Evolutionary conservation across 495 filamentous ascomycete species (phyloP).

Genomic region (Daldinia grandis): DNA sequence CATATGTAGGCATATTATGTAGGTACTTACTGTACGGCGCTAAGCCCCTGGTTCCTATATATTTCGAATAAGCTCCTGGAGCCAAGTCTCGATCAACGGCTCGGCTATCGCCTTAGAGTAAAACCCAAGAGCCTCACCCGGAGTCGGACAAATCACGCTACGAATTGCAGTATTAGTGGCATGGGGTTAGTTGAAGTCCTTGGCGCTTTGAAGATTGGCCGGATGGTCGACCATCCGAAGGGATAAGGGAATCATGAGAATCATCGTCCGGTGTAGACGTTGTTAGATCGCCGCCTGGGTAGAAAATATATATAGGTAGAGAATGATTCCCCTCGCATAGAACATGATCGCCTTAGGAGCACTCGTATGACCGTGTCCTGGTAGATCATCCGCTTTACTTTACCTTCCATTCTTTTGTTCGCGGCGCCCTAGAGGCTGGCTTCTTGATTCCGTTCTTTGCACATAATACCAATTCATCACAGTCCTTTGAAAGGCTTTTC

Average conservation of each 20-base stretch:
- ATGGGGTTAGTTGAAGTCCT: constrained; percentile 10
- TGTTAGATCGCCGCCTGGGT: constrained; percentile 34
- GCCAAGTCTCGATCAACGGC: constrained; percentile 10
- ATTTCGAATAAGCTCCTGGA: constrained; percentile 19
- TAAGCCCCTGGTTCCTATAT: constrained; percentile 17
- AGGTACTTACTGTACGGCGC: background rate
- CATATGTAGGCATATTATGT: no score
- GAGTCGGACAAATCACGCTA: constrained; percentile 23
- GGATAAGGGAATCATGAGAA: constrained; percentile 27
- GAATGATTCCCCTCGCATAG: constrained; percentile 28
- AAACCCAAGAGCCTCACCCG: constrained; percentile 31
- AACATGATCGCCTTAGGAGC: constrained; percentile 37
- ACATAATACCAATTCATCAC: constrained; percentile 22
- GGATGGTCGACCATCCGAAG: constrained; percentile 35
- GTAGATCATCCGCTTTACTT: constrained; percentile 34
- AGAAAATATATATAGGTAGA: constrained; percentile 32
- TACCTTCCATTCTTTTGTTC: constrained; percentile 34
- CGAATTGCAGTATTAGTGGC: constrained; percentile 6
- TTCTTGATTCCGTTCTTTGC: constrained; percentile 33
- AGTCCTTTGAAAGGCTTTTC: constrained; percentile 47
- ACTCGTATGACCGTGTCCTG: constrained; percentile 33
- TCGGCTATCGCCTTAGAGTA: constrained; percentile 13
- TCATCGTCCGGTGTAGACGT: constrained; percentile 16
- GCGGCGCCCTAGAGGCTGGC: constrained; percentile 40
- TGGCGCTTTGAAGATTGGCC: constrained; percentile 38